Base-by-base conservation (phyloP, 2,329 filamentous ascomycete species). In the Fusarium cyanostomum region DNA sequence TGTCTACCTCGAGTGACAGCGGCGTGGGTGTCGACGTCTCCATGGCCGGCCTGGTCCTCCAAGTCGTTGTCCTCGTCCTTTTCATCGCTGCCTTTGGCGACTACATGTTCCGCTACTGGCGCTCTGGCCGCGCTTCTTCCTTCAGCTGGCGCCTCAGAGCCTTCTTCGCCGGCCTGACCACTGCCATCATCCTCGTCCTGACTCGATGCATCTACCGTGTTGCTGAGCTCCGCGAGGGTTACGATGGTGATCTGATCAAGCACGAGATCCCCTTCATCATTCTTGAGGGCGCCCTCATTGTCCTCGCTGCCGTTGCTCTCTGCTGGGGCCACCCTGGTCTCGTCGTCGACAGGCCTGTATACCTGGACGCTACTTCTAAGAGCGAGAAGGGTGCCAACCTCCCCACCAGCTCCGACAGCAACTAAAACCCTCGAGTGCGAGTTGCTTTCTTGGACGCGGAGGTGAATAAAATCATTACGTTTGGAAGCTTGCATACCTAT, bases 141-240 rank as follows among this genome's bases (percentile, higher is more conserved):
- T 67, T 74, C 8, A 60, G 56, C 41, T 73, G 71, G 69, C 72
- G 77, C 11, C 56, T 75, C 64, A 69, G 63, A 11, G 37, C 71
- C 56, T 90, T 89, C 72, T 76, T 87, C 42, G 54, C 71, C n/a
- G 84, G 82, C 38, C 76, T 89, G 24, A 70, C 76, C 0, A 67
- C 83, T 8, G 80, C 87, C 9, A 86, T 86, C 28, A 42, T 89
- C 7, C 79, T 84, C 41, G 86, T 91, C 68, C 81, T 90, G 42
- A 80, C 84, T 21, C 81, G 89, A 39, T 89, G 85, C 67, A 80
- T 84, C 48, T 91, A 86, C 73, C 84, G 89, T 57, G 85, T 90
- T 31, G 84, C 84, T 6, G 89, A 92, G 79, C 77, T 92, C 50
- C 83, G 81, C 59, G 81, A 88, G 30, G 89, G 89, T 5, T 91